phyloP scores from a whole-genome alignment of 768 basidiomycete genomes.

The Psilocybe sp. region DNA sequence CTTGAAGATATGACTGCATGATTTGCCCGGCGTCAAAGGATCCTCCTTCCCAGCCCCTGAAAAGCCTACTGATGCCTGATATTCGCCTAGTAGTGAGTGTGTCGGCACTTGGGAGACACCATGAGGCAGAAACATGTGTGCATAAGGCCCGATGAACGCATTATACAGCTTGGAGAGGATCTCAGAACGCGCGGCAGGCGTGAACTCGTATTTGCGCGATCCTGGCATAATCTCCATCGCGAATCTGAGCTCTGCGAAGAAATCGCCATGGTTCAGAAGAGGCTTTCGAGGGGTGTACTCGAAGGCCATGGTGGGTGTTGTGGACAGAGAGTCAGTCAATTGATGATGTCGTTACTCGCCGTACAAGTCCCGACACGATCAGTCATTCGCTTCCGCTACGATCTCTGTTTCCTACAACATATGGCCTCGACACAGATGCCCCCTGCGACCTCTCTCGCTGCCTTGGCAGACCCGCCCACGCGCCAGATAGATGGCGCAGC shows the following conservation, averaged over 20 bases:
- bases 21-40: conserved; percentile 60
- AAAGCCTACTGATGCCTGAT: conserved; percentile 58
- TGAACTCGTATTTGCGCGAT: conserved; percentile 75
- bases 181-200: conserved; percentile 70
- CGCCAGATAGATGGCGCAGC: conserved; percentile 62
- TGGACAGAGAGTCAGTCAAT: conserved; percentile 7
- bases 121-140: conserved; percentile 68
- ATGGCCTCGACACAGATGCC: conserved; percentile 19
- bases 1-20: conserved; percentile 84
- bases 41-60: conserved; percentile 60
- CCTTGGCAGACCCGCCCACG: conserved; percentile 62
- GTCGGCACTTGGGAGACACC: conserved; percentile 61
- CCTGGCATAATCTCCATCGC: conserved; percentile 80
- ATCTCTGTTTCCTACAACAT: conserved; percentile 15
- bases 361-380: background rate
- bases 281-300: conserved; percentile 20
- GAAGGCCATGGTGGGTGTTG: conserved; percentile 21
- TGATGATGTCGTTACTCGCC: background rate
- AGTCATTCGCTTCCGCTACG: background rate
- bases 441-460: conserved; percentile 32
- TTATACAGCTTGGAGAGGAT: conserved; percentile 80
- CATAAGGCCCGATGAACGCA: conserved; percentile 78
- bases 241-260: conserved; percentile 71
- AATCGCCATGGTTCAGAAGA: conserved; percentile 36
- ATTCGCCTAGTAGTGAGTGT: conserved; percentile 65